Conservation (phyloP, 2,329 filamentous ascomycete genomes). For the Ciborinia camelliae region DNA sequence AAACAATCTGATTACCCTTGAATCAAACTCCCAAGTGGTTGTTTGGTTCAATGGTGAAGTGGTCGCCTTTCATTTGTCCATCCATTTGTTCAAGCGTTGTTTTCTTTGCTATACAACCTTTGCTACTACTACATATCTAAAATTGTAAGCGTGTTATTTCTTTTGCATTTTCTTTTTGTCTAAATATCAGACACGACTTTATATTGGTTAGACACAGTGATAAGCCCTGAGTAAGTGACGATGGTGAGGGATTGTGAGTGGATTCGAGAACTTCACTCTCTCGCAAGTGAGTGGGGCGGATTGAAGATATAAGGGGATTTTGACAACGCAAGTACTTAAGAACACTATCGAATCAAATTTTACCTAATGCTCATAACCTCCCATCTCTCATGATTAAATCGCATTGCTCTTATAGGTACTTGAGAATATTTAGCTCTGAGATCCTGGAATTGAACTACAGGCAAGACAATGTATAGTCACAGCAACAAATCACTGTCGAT, state of each 20-base stretch:
- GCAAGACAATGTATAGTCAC: neutral
- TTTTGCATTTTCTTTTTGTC: neutral
- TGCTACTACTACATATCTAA: neutral
- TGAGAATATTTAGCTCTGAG: neutral
- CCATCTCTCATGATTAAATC: neutral
- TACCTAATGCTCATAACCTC: neutral
- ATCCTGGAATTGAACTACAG: neutral
- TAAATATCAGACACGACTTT: neutral
- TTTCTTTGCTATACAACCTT: neutral
- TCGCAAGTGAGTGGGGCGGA: neutral
- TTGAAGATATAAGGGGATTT: neutral
- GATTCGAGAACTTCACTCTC: neutral
- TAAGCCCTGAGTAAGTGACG: neutral
- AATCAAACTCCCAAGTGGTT: neutral
- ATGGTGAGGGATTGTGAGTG: neutral
- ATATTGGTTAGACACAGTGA: neutral
- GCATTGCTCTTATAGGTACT: neutral
- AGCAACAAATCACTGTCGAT: neutral
- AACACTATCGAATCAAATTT: neutral
- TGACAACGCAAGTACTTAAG: neutral
- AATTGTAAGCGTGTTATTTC: constrained; percentile 7
- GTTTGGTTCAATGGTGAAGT: neutral
- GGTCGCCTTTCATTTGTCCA: neutral
- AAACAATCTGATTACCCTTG: neutral
- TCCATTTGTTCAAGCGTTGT: neutral